Evolutionary conservation across 2,329 filamentous ascomycete species (phyloP).

Genomic region (Colletotrichum abscissum): DNA sequence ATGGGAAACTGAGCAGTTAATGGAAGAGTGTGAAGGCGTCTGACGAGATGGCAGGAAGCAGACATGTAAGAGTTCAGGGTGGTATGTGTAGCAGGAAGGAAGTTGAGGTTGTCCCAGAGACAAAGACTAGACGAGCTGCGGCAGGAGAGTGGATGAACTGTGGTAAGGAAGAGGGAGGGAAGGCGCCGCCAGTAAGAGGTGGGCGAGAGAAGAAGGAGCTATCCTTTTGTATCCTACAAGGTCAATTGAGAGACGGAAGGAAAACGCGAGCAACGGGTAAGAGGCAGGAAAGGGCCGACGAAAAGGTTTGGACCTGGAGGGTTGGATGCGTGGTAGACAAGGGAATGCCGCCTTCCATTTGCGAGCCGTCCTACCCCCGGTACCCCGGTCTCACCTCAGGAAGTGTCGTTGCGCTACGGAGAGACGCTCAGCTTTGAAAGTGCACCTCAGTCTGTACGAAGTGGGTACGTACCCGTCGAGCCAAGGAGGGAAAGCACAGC

Average conservation of each 20-base stretch:
- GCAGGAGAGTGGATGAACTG: conserved; percentile 13
- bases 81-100: not conserved
- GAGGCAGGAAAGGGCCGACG: conserved; percentile 31
- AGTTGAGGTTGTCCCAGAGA: conserved; percentile 6
- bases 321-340: conserved; percentile 33
- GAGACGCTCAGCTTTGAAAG: conserved; percentile 7
- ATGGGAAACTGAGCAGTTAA: conserved; percentile 7
- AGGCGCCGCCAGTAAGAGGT: not conserved
- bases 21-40: not conserved
- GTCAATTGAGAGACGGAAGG: conserved; percentile 35
- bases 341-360: conserved; percentile 34
- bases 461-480: not conserved
- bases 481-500: too few relatives aligned
- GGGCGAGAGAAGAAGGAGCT: conserved; percentile 21
- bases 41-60: not conserved
- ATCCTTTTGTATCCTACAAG: conserved; percentile 29
- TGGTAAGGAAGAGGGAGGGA: not conserved
- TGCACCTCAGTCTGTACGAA: not conserved
- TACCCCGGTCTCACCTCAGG: conserved; percentile 1
- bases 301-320: conserved; percentile 20
- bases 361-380: conserved; percentile 20
- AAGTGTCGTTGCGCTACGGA: conserved; percentile 20
- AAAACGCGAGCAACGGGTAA: conserved; percentile 27
- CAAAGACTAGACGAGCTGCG: not conserved
- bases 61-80: not conserved